Base-by-base conservation (phyloP, 2,329 filamentous ascomycete species). In the Claviceps sp. region DNA sequence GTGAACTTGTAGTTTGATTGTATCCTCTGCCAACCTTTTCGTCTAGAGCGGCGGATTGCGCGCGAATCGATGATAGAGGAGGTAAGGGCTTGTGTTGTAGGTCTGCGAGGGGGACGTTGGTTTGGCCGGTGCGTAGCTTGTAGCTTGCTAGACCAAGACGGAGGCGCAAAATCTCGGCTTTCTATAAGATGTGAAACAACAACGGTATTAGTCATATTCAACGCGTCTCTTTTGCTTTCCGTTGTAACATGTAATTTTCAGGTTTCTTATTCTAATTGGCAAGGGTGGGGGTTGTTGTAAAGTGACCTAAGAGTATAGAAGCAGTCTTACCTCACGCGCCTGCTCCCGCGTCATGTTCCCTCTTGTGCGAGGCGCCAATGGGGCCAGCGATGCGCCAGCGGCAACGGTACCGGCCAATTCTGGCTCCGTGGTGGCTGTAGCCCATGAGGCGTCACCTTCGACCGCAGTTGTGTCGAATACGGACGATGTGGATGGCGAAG, bases 101-200 rank as follows among this genome's bases (percentile, higher is more conserved):
- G 46, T 78, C 68, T 52, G 81, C 72, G 55, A 87, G 74, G 1
- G 84, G 82, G 30, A 86, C 73, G 53, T 77, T 70, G 51, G 81
- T 76, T 66, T 90, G 86, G 54, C 85, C 81, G 2, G 85, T 89
- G 53, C 76, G 77, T 57, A 90, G 73, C 67, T 89, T 89, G 72
- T 88, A 89, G 61, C 77, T 78, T 14, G 84, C 86, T 20, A 88
- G 76, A 30, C 78, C 74, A 16, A 90, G 77, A n/a, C 85, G 77
- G 9, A 87, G 74, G 50, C 77, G 77, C 45, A 89, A 71, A 48
- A 81, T 77, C 61, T 85, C 78, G 20, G 81, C 82, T 67, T 78
- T 77, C 76, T 85, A 48, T 18, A 34, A 37, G 18, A 24, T 14
- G 16, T 1, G 22, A 30, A 40, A 20, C 2, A 18, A 18, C 2